Conservation (phyloP, 306 rosid genomes). For the Gastrolobium villosum region DNA sequence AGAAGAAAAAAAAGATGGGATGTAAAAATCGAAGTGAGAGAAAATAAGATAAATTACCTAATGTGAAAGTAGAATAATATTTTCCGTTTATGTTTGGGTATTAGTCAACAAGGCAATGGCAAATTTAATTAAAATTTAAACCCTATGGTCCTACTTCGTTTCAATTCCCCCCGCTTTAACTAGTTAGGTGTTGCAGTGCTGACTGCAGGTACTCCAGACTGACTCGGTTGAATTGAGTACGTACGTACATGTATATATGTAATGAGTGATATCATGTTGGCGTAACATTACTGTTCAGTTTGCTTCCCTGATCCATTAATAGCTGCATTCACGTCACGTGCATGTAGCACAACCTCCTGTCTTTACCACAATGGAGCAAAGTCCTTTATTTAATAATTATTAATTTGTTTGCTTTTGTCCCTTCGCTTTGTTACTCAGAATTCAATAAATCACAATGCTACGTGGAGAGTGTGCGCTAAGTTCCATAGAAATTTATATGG, state of each 20-base stretch:
- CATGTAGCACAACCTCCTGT: constrained; percentile 34
- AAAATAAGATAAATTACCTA: no score
- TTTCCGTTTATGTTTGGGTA: no score
- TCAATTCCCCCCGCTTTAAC: background rate
- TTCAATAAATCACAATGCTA: no score
- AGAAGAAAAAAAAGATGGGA: no score
- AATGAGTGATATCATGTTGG: constrained; percentile 48
- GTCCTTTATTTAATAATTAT: no score
- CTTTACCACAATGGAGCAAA: background rate
- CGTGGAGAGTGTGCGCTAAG: no score
- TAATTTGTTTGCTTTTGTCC: no score
- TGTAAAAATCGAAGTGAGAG: no score
- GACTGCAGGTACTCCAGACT: constrained; percentile 3
- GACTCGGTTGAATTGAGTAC: constrained; percentile 5
- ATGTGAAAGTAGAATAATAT: no score
- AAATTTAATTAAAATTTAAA: background rate
- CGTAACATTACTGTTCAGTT: constrained; percentile 26
- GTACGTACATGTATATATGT: background rate
- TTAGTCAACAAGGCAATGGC: constrained; percentile 27
- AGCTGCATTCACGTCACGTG: constrained; percentile 47
- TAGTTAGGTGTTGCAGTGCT: constrained; percentile 7
- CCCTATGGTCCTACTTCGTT: background rate
- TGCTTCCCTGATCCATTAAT: constrained; percentile 13
- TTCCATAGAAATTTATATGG: no score
- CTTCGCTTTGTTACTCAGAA: no score